Evolutionary conservation across 2,329 filamentous ascomycete genomes (phyloP).

Genomic region (Malbranchea cinnamomea): DNA sequence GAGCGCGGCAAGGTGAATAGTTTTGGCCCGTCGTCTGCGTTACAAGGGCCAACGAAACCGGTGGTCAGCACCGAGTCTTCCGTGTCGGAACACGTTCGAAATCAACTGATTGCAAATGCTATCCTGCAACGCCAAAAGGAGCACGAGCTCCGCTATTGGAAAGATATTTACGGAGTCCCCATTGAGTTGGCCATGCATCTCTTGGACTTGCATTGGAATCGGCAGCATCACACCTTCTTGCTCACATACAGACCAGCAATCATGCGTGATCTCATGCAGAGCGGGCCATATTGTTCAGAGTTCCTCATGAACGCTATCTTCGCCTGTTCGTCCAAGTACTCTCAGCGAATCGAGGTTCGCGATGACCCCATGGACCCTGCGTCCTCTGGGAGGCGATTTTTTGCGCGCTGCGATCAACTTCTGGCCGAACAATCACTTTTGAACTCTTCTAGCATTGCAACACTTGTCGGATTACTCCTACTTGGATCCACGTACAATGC

Average conservation of each 20-base stretch:
- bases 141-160: slow-evolving; percentile 9
- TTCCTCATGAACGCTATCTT: slow-evolving; percentile 30
- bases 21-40: slow-evolving; percentile 10
- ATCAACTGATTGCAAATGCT: slow-evolving; percentile 13
- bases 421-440: slow-evolving; percentile 20
- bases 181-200: slow-evolving; percentile 22
- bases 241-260: slow-evolving; percentile 26
- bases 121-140: slow-evolving; percentile 12
- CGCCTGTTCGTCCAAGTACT: slow-evolving; percentile 26
- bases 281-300: slow-evolving; percentile 23
- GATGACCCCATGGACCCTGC: slow-evolving; percentile 20
- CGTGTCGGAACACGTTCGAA: slow-evolving; percentile 11
- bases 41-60: slow-evolving; percentile 9
- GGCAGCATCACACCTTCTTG: slow-evolving; percentile 25
- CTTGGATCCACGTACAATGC: slow-evolving; percentile 16
- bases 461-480: slow-evolving; percentile 21
- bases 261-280: slow-evolving; percentile 21
- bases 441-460: slow-evolving; percentile 23
- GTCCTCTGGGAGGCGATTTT: slow-evolving; percentile 24
- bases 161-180: slow-evolving; percentile 10
- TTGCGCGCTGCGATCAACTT: slow-evolving; percentile 23
- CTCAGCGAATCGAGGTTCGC: slow-evolving; percentile 22
- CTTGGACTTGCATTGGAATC: slow-evolving; percentile 26
- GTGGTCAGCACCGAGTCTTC: slow-evolving; percentile 6
- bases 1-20: slow-evolving; percentile 10